A percentile compares a stretch with the other conserved stretches of the same genome.
Evolutionary conservation across 2,329 filamentous ascomycete genomes (phyloP).

Genomic region (Ceratocystis destructans): DNA sequence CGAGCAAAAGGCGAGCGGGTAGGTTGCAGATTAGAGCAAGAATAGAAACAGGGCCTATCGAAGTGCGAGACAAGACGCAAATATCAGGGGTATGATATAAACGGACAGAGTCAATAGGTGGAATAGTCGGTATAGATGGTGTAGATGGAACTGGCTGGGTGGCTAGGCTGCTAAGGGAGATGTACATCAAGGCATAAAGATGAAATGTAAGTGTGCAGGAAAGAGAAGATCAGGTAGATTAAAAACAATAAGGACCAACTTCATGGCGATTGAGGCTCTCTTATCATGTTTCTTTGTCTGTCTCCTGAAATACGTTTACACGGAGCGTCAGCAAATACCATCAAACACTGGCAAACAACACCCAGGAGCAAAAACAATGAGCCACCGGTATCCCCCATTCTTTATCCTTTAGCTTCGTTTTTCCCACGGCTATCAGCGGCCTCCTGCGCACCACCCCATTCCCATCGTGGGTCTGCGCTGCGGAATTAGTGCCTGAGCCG

Average conservation of each 20-base stretch:
- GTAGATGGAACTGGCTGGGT: too few species aligned
- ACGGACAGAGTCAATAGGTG: not conserved
- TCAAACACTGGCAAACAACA: not conserved
- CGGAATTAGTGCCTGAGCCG: not conserved
- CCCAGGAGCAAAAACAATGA: conserved; percentile 1
- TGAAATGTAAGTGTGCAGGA: not conserved
- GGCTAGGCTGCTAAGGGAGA: too few species aligned
- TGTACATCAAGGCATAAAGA: not conserved
- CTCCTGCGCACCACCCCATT: not conserved
- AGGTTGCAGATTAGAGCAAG: not conserved
- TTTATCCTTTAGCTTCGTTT: not conserved
- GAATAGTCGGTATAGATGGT: too few species aligned
- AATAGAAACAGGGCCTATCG: not conserved
- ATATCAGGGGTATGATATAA: not conserved
- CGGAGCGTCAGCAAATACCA: not conserved
- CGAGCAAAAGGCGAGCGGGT: not conserved
- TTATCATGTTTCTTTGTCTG: not conserved
- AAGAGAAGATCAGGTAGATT: not conserved
- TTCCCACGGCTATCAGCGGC: not conserved
- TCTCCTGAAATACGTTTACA: conserved; percentile 3
- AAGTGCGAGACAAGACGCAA: not conserved
- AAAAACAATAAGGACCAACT: not conserved
- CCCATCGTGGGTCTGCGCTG: not conserved
- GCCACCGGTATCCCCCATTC: not conserved
- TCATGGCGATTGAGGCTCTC: not conserved